Conservation (phyloP, 2,329 filamentous ascomycete genomes). For the Penicillium sclerotiorum region DNA sequence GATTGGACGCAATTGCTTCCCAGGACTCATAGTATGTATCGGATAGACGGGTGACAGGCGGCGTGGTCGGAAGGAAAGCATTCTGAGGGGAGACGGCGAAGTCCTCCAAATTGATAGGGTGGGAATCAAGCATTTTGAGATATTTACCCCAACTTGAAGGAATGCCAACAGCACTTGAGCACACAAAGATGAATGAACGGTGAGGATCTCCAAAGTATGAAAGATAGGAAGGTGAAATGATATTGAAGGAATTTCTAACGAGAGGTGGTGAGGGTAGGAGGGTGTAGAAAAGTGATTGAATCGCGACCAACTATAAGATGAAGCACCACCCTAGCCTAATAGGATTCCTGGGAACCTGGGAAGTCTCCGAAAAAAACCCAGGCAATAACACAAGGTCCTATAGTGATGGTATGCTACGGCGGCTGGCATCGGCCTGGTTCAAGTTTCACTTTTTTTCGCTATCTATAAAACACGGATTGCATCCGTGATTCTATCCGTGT, state of each 20-base stretch:
- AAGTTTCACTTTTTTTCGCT: too few relatives aligned
- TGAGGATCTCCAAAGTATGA: too few relatives aligned
- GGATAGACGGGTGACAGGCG: constrained; percentile 73
- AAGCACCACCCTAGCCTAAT: too few relatives aligned
- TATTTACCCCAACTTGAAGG: not conserved
- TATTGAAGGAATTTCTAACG: too few relatives aligned
- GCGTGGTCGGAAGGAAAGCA: constrained; percentile 79
- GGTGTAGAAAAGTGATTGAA: too few relatives aligned
- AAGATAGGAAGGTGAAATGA: too few relatives aligned
- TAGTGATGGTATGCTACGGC: constrained; percentile 3
- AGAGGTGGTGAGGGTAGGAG: too few relatives aligned
- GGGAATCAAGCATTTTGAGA: constrained; percentile 29
- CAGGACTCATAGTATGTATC: constrained; percentile 89
- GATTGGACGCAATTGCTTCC: constrained; percentile 76
- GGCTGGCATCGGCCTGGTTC: constrained; percentile 19
- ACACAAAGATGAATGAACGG: too few relatives aligned
- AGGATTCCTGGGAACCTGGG: too few relatives aligned
- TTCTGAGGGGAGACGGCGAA: constrained; percentile 64
- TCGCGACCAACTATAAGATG: too few relatives aligned
- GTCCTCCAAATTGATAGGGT: constrained; percentile 58
- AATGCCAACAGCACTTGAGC: too few relatives aligned
- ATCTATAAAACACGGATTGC: constrained; percentile 26
- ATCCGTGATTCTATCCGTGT: constrained; percentile 19
- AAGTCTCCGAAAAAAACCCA: not conserved
- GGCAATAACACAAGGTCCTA: too few relatives aligned